phyloP scores from a whole-genome alignment of 1,284 basidiomycete genomes.

The Wallemia ichthyophaga region DNA sequence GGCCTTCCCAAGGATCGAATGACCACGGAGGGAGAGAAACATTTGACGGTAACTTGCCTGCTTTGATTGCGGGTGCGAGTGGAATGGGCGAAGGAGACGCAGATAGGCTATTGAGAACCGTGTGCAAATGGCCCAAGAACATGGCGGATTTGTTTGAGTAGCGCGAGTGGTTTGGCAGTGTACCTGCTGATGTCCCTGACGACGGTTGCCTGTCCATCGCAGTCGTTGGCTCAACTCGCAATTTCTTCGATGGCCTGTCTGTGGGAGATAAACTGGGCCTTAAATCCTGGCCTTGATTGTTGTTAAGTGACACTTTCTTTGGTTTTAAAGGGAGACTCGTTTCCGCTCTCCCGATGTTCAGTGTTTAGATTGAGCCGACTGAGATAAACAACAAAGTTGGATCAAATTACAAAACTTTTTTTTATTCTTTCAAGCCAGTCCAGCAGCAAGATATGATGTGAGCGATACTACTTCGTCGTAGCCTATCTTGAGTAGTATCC shows the following conservation, averaged over 20 bases:
- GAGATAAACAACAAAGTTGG: too few species aligned
- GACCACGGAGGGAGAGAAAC: background rate
- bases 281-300: background rate
- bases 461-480: constrained; percentile 5
- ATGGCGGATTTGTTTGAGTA: background rate
- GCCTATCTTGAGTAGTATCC: constrained; percentile 47
- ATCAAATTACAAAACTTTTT: too few species aligned
- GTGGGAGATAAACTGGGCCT: background rate
- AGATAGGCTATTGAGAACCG: background rate
- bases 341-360: too few species aligned
- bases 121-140: background rate
- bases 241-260: background rate
- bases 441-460: background rate
- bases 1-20: constrained; percentile 1
- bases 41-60: background rate
- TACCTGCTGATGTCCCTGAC: background rate
- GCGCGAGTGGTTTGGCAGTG: background rate
- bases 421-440: background rate
- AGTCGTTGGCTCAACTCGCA: background rate
- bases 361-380: too few species aligned
- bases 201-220: background rate
- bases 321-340: too few species aligned
- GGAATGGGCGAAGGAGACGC: background rate
- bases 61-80: background rate
- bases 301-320: background rate